phyloP scores from a whole-genome alignment of 225 moss, liverwort and hornwort genomes.

The Straminergon stramineum region DNA sequence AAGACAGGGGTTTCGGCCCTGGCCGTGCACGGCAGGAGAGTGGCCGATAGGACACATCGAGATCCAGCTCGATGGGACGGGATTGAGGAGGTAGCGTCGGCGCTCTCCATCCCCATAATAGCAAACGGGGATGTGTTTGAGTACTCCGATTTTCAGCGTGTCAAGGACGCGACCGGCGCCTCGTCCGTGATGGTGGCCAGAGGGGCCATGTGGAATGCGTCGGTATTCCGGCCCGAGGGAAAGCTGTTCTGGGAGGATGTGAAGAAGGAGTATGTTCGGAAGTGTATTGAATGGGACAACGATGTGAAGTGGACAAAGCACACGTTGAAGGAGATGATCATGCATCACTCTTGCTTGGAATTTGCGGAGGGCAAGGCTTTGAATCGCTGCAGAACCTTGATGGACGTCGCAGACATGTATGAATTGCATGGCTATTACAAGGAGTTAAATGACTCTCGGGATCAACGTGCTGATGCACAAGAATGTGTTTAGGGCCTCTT shows the following conservation, averaged over 20 bases:
- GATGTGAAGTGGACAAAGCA: slow-evolving; percentile 79
- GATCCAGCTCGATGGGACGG: slow-evolving; percentile 95
- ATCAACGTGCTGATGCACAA: not conserved
- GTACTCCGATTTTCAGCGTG: slow-evolving; percentile 77
- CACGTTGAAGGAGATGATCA: slow-evolving; percentile 92
- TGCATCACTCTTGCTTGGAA: slow-evolving; percentile 84
- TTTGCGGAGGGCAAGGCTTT: slow-evolving; percentile 75
- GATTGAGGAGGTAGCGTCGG: slow-evolving; percentile 79
- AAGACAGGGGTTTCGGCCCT: slow-evolving; percentile 65
- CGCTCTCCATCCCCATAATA: slow-evolving; percentile 78
- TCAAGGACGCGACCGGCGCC: slow-evolving; percentile 66
- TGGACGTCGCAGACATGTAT: slow-evolving; percentile 68
- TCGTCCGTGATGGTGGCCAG: slow-evolving; percentile 84
- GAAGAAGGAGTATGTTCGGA: slow-evolving; percentile 67
- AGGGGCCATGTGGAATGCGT: slow-evolving; percentile 91
- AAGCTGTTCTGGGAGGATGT: slow-evolving; percentile 74
- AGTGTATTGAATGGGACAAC: slow-evolving; percentile 79
- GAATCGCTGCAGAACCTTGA: slow-evolving; percentile 55
- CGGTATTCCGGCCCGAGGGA: slow-evolving; percentile 70
- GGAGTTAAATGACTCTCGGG: slow-evolving; percentile 15
- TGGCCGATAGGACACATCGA: slow-evolving; percentile 61
- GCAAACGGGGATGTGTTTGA: slow-evolving; percentile 95
- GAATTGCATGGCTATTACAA: slow-evolving; percentile 39
- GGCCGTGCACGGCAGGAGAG: slow-evolving; percentile 88
- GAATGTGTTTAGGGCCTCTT: not conserved